Percentiles rank a stretch among this genome's conserved stretches.
Evolutionary conservation across 108 stramenopile species (phyloP).

Genomic region (Nannochloropsis oceanica): DNA sequence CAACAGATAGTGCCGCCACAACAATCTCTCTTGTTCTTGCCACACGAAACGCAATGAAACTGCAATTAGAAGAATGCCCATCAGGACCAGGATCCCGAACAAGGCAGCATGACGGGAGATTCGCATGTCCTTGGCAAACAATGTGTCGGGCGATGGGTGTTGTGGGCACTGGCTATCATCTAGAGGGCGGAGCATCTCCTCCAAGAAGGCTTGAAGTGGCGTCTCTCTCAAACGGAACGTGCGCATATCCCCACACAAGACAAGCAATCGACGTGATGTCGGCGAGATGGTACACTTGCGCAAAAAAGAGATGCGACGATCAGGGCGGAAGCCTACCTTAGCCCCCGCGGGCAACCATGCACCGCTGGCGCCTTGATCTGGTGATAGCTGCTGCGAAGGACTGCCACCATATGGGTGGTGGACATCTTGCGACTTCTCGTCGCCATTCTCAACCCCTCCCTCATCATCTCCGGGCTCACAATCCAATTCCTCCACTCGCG

Average conservation of each 20-base stretch:
- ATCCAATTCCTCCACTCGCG: conserved; percentile 13
- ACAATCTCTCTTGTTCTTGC: background rate
- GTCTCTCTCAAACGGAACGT: conserved; percentile 29
- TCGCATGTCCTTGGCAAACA: background rate
- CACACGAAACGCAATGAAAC: background rate
- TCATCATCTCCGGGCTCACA: conserved; percentile 9
- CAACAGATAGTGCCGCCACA: background rate
- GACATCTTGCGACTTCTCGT: background rate
- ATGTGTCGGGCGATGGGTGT: background rate
- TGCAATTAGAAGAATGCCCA: background rate
- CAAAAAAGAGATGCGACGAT: conserved; percentile 8
- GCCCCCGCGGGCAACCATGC: background rate
- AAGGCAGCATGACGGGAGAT: background rate
- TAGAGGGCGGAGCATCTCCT: background rate
- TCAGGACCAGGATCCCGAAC: background rate
- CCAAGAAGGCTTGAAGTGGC: conserved; percentile 10
- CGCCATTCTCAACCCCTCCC: background rate
- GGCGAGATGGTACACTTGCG: conserved; percentile 22
- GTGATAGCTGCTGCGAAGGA: background rate
- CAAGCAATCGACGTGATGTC: conserved; percentile 12
- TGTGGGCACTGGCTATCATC: background rate
- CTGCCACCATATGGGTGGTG: background rate
- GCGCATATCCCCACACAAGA: conserved; percentile 34
- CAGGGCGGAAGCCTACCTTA: conserved; percentile 1
- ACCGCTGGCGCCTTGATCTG: background rate